Conservation (phyloP, 2,329 filamentous ascomycete genomes). For the Xylariomycetidae sp. region DNA sequence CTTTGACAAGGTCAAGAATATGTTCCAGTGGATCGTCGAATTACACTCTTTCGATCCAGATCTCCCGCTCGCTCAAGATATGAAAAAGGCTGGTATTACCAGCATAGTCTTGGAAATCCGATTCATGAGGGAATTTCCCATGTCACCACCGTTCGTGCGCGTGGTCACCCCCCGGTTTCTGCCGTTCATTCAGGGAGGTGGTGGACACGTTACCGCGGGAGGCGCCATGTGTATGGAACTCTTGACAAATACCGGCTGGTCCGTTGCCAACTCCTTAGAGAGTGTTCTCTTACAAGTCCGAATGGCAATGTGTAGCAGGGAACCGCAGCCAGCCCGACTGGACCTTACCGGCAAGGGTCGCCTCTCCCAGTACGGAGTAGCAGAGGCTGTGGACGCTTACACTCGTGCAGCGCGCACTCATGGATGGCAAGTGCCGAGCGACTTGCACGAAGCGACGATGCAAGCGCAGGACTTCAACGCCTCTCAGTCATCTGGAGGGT, state of each 20-base stretch:
- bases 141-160: slow-evolving; percentile 77
- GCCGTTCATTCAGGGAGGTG: slow-evolving; percentile 66
- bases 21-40: slow-evolving; percentile 91
- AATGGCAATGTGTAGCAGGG: slow-evolving; percentile 64
- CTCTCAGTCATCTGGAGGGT: background rate
- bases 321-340: slow-evolving; percentile 70
- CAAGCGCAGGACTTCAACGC: background rate
- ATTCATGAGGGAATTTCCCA: slow-evolving; percentile 72
- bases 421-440: slow-evolving; percentile 67
- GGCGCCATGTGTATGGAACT: slow-evolving; percentile 83
- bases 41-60: slow-evolving; percentile 72
- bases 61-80: slow-evolving; percentile 70
- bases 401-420: slow-evolving; percentile 62
- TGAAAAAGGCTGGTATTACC: slow-evolving; percentile 55
- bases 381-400: slow-evolving; percentile 72
- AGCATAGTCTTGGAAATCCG: slow-evolving; percentile 79
- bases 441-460: slow-evolving; percentile 40
- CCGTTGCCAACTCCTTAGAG: slow-evolving; percentile 67
- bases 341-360: slow-evolving; percentile 18
- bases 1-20: slow-evolving; percentile 58
- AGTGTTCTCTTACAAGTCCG: slow-evolving; percentile 77
- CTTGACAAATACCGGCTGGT: slow-evolving; percentile 81
- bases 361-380: slow-evolving; percentile 55
- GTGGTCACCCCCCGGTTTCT: slow-evolving; percentile 78
- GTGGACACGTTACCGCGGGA: slow-evolving; percentile 79